Base-by-base conservation (phyloP, 2,329 filamentous ascomycete genomes). In the Myriosclerotinia curreyana region DNA sequence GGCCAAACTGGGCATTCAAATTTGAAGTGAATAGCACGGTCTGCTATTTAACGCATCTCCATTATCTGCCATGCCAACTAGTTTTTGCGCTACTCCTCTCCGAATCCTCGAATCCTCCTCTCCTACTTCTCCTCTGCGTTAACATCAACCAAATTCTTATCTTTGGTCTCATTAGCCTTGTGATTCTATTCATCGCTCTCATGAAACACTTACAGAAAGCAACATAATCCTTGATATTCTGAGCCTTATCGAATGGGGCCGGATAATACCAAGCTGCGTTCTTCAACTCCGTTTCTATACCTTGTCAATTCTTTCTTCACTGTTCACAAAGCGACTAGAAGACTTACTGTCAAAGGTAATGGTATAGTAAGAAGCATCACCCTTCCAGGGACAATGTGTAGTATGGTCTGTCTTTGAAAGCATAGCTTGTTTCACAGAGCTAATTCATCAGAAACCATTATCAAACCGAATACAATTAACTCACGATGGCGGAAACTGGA, bases 191-290 rank as follows among this genome's bases (percentile, higher is more conserved):
- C 34, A 17, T 25, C 17, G 5, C 28, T 60, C 48, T 36, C 15
- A 11, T 0, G 3, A 38, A 28, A 36, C 3, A 74, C 78, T 77
- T 75, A 75, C 79, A 80, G 69, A 81, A 81, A 22, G 79, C 79
- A 65, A 81, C 77, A 72, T 77, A 76, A 25, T 75, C 75, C 71
- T 77, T 79, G 64, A 80, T 80, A 67, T 76, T 76, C 49, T 72
- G 72, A 52, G 77, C 78, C 66, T 75, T 76, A 17, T 77, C 74
- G 56, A 72, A 70, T 2, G 79, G 77, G 28, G 76, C 67, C 0
- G 79, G 75, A 62, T 81, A 81, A 64, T 76, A 80, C 79, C 79
- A 81, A 15, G 79, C 79, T 1, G 77, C 77, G 67, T 81, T 78
- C 65, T 77, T 77, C 60, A 79, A 66, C 59, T 74, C 73, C 0